phyloP scores from a whole-genome alignment of 1,139 yeast species.

The Zygoascus hellenicus region DNA sequence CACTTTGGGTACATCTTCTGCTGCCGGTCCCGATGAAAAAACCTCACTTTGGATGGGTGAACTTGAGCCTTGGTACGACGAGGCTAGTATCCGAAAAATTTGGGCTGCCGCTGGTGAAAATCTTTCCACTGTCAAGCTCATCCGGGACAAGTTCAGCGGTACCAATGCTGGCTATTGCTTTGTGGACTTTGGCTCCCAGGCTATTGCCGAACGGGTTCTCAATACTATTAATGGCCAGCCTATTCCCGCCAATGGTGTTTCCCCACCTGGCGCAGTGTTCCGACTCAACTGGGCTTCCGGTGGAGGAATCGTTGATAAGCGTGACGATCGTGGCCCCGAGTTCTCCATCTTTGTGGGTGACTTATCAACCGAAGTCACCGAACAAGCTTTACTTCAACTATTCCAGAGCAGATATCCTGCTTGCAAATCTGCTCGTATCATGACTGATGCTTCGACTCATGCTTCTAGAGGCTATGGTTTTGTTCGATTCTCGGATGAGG shows the following conservation, averaged over 20 bases:
- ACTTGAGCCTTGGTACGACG: slow-evolving; percentile 81
- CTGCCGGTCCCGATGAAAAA: slow-evolving; percentile 3
- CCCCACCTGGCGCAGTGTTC: slow-evolving; percentile 43
- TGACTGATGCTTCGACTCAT: slow-evolving; percentile 74
- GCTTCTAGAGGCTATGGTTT: slow-evolving; percentile 86
- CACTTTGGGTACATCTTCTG: not conserved
- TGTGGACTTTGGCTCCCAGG: slow-evolving; percentile 65
- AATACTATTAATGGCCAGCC: slow-evolving; percentile 60
- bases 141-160: slow-evolving; percentile 45
- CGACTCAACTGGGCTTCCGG: slow-evolving; percentile 88
- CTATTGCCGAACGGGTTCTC: slow-evolving; percentile 63
- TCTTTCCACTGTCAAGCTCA: slow-evolving; percentile 52
- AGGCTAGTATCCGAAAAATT: slow-evolving; percentile 54
- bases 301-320: slow-evolving; percentile 41
- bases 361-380: slow-evolving; percentile 69
- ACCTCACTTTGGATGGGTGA: slow-evolving; percentile 88
- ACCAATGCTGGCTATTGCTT: slow-evolving; percentile 77
- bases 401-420: slow-evolving; percentile 70
- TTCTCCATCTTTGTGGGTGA: slow-evolving; percentile 84
- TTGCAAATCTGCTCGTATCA: slow-evolving; percentile 78
- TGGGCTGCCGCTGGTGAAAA: slow-evolving; percentile 57
- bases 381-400: slow-evolving; percentile 56
- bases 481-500: slow-evolving; percentile 69
- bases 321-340: slow-evolving; percentile 45
- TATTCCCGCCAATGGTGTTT: slow-evolving; percentile 45